Evolutionary conservation across 192 early-diverging fungal genomes (phyloP).

Genomic region (Rhizophagus sp.): DNA sequence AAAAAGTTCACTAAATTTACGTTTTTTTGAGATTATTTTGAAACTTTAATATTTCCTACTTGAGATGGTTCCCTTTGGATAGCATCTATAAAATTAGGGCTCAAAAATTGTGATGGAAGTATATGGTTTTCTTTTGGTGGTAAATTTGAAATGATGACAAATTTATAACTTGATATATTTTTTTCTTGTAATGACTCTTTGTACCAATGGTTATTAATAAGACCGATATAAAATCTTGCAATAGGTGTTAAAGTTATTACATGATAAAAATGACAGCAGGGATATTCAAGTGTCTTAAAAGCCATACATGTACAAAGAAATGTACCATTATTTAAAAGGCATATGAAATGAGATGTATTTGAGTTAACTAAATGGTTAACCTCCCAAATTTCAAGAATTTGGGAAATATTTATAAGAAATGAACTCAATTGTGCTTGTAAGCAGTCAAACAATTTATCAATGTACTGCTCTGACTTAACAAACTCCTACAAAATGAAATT

Average conservation of each 20-base stretch:
- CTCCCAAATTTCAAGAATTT: not conserved
- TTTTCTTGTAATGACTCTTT: not conserved
- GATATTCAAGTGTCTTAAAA: not conserved
- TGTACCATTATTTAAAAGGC: not conserved
- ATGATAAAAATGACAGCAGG: not conserved
- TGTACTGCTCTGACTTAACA: not conserved
- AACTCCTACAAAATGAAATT: not conserved
- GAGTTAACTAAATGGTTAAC: not conserved
- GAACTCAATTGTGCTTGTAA: not conserved
- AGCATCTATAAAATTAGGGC: not conserved
- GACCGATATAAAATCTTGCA: not conserved
- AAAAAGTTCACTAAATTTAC: not conserved
- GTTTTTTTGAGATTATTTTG: not conserved
- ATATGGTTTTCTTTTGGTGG: too few species aligned
- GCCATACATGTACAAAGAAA: not conserved
- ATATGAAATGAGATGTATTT: not conserved
- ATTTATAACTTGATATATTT: not conserved
- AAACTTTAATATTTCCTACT: not conserved
- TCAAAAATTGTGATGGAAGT: not conserved
- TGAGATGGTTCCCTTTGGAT: not conserved
- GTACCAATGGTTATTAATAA: not conserved
- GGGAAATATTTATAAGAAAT: not conserved
- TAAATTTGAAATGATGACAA: not conserved
- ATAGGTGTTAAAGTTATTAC: not conserved
- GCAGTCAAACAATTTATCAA: not conserved